phyloP scores from a whole-genome alignment of 805 yeast species.

The Saccharomycopsis fodiens region DNA sequence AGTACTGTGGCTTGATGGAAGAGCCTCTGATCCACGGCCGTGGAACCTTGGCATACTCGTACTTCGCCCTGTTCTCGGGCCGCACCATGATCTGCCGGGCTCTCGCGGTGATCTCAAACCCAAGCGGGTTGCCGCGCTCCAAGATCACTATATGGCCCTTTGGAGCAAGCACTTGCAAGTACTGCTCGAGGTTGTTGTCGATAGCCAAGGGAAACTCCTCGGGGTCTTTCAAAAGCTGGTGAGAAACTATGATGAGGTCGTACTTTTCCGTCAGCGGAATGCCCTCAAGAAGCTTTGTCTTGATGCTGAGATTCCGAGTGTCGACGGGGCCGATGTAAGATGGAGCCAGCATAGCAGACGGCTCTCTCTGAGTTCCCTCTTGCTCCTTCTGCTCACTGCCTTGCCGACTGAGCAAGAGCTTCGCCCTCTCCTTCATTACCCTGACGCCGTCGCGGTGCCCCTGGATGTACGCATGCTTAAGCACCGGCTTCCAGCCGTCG shows the following conservation, averaged over 20 bases:
- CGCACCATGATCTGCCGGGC: constrained; percentile 88
- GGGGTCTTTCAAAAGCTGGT: constrained; percentile 58
- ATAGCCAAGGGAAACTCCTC: constrained; percentile 63
- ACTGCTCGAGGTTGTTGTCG: constrained; percentile 54
- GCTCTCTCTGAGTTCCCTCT: constrained; percentile 3
- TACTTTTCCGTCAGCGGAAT: constrained; percentile 41
- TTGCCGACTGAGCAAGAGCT: constrained; percentile 66
- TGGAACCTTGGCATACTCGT: constrained; percentile 57
- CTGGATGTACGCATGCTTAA: constrained; percentile 64
- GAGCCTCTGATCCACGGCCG: constrained; percentile 58
- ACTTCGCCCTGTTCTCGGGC: constrained; percentile 53
- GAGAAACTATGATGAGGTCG: constrained; percentile 78
- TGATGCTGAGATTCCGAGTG: constrained; percentile 45
- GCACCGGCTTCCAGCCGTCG: constrained; percentile 47
- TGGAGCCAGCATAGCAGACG: too few relatives aligned
- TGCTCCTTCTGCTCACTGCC: constrained; percentile 18
- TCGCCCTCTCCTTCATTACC: constrained; percentile 78
- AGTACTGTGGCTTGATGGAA: constrained; percentile 24
- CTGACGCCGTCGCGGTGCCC: constrained; percentile 63
- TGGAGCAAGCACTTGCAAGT: constrained; percentile 59
- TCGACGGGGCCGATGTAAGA: constrained; percentile 47
- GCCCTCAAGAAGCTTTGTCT: constrained; percentile 47
- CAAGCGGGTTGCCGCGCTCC: constrained; percentile 86
- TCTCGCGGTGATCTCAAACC: constrained; percentile 81
- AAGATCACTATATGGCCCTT: constrained; percentile 71